Conservation (phyloP, 805 yeast genomes). For the Candida gorgasii region DNA sequence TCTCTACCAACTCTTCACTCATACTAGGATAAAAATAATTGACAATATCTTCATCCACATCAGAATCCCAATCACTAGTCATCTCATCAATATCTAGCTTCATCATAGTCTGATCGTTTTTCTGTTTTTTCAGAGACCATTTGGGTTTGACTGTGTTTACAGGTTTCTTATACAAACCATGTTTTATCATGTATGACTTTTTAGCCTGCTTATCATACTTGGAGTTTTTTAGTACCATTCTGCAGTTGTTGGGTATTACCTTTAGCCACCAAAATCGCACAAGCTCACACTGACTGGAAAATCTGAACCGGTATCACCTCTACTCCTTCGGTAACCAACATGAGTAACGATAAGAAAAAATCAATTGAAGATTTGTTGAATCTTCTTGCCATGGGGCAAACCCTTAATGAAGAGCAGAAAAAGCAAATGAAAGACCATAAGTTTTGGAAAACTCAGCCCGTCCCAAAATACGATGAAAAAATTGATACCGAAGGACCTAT, state of each 20-base stretch:
- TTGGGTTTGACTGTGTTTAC: slow-evolving; percentile 22
- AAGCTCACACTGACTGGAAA: too few relatives aligned
- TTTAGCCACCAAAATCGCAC: too few relatives aligned
- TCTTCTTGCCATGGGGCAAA: slow-evolving; percentile 53
- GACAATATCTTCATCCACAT: slow-evolving; percentile 40
- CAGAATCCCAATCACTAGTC: slow-evolving; percentile 37
- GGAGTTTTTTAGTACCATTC: slow-evolving; percentile 45
- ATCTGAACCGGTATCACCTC: too few relatives aligned
- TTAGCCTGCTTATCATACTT: slow-evolving; percentile 49
- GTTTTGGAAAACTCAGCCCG: slow-evolving; percentile 99
- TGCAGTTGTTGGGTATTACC: too few relatives aligned
- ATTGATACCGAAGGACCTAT: slow-evolving; percentile 79
- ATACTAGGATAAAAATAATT: slow-evolving; percentile 42
- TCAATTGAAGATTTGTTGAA: slow-evolving; percentile 61
- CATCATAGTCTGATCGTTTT: slow-evolving; percentile 15
- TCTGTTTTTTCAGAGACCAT: slow-evolving; percentile 35
- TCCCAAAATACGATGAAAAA: slow-evolving; percentile 69
- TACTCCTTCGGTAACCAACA: neutral
- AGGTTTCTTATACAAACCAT: slow-evolving; percentile 28
- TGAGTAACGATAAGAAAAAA: slow-evolving; percentile 10
- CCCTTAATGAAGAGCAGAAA: slow-evolving; percentile 56
- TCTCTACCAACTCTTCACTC: slow-evolving; percentile 27
- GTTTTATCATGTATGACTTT: slow-evolving; percentile 38
- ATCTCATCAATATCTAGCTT: slow-evolving; percentile 35
- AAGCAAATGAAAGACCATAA: slow-evolving; percentile 86